Conservation (phyloP, 78 protist genomes). For the Speleostelium caveatum region DNA sequence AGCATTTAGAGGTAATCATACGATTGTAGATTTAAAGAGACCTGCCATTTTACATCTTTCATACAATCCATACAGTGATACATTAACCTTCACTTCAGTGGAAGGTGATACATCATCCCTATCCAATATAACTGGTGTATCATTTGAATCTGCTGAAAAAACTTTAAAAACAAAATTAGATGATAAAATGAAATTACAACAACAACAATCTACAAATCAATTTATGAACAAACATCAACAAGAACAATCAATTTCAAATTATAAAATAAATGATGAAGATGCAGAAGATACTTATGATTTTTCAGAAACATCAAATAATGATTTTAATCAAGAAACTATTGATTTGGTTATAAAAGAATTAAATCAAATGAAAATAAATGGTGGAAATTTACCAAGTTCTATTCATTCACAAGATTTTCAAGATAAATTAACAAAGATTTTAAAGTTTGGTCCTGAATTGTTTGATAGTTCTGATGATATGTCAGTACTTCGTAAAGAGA, state of each 20-base stretch:
- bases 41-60: constrained; percentile 29
- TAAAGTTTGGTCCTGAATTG: constrained; percentile 1
- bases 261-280: constrained; percentile 1
- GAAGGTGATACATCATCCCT: constrained; percentile 28
- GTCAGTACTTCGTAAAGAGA: background rate
- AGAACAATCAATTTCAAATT: constrained; percentile 2
- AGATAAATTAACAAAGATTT: background rate
- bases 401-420: background rate
- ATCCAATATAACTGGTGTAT: constrained; percentile 58
- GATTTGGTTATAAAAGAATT: background rate
- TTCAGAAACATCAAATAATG: background rate
- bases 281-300: background rate
- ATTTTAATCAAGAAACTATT: background rate
- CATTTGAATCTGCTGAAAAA: background rate
- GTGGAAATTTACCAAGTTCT: background rate
- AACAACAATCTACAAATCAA: background rate
- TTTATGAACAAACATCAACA: constrained; percentile 10
- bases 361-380: background rate
- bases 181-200: background rate
- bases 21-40: constrained; percentile 23
- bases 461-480: background rate
- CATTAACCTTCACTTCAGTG: constrained; percentile 30
- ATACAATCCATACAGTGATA: constrained; percentile 48
- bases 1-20: background rate
- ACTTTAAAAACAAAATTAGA: constrained; percentile 2